These are phyloP conservation scores for Buxus sempervirens DNA, from an alignment of 164 flowering plant genomes.

Conservation along the genomic window DNA sequence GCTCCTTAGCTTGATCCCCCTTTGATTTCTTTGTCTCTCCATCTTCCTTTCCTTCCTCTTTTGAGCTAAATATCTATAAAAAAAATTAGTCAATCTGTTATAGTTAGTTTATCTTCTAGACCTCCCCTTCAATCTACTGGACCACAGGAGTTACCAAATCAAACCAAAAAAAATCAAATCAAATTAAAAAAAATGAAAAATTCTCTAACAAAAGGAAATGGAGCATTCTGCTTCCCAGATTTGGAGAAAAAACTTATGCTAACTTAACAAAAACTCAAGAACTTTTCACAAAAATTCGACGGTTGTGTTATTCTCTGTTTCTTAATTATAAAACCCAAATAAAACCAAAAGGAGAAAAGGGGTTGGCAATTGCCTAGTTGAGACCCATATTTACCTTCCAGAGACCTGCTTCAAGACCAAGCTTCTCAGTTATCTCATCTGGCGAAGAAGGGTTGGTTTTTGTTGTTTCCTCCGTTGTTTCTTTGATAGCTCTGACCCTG, in stretches of 20 bases:
- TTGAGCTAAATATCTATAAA: constrained; percentile 83
- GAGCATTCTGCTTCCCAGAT: not conserved
- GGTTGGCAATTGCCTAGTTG: not conserved
- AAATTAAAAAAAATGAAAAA: not conserved
- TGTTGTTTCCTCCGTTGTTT: constrained; percentile 44
- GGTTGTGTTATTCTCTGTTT: too few species aligned
- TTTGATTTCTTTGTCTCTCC: constrained; percentile 50
- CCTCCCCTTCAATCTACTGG: too few species aligned
- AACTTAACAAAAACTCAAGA: not conserved
- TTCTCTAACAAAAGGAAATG: not conserved
- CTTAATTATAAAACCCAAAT: not conserved
- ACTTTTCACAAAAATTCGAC: too few species aligned
- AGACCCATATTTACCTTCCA: constrained; percentile 63
- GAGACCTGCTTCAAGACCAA: constrained; percentile 94
- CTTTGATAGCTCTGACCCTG: constrained; percentile 54
- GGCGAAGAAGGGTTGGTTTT: constrained; percentile 36
- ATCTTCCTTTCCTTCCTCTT: constrained; percentile 46
- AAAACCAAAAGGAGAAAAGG: not conserved
- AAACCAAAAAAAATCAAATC: too few species aligned
- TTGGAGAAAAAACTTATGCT: not conserved
- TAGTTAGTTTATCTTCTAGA: too few species aligned
- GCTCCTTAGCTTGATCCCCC: constrained; percentile 83
- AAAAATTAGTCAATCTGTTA: too few species aligned
- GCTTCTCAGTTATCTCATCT: constrained; percentile 80
- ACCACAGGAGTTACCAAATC: too few species aligned